Evolutionary conservation across 192 early-diverging fungal species (phyloP), one percentile per base, ranked within the genome.

Genomic region (Coemansia sp.): DNA sequence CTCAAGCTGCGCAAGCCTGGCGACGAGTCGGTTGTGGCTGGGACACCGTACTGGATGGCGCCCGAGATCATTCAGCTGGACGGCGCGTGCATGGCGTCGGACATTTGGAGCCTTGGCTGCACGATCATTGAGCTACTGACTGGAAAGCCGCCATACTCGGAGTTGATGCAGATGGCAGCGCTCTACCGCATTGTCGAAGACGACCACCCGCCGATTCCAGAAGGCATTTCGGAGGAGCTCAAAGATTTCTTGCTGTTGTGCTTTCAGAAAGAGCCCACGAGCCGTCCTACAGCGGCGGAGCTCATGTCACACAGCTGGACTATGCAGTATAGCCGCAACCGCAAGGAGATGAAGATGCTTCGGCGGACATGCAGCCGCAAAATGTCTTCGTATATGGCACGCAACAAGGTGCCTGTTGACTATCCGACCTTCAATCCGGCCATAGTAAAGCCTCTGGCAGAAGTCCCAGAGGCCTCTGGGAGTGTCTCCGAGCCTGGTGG

Each of bases 41-140:
- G 93, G 19, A 93, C 90, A 37, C 88, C 89, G 6, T 88, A 92
- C 66, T 91, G 91, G 90, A 90, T 93, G 91, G 91, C 91, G 10
- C 91, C 91, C 9, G 91, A 93, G 65, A 87, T 96, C 5, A 98
- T 98, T 69, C 89, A 93, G 69, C 82, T 97, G 9, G 85, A 88
- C 42, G 95, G 95, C 10, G 91, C 93, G 5, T 91, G 87, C 8
- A 87, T 87, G 32, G 85, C 88, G 10, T 95, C 95, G 0, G 96
- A 98, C 61, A 94, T 98, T 21, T 98, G 96, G 92, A 92, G 90
- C 58, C 76, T 98, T 18, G 96, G 96, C 33, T 97, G 95, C 65
- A 98, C 96, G 0, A 68, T 94, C 15, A 86, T 98, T 43, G 96
- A 98, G 72, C 75, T 98, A 64, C 70, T 96, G 34, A 93, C 94